phyloP scores from a whole-genome alignment of 2,329 filamentous ascomycete species.

The Aspergillus sp. region DNA sequence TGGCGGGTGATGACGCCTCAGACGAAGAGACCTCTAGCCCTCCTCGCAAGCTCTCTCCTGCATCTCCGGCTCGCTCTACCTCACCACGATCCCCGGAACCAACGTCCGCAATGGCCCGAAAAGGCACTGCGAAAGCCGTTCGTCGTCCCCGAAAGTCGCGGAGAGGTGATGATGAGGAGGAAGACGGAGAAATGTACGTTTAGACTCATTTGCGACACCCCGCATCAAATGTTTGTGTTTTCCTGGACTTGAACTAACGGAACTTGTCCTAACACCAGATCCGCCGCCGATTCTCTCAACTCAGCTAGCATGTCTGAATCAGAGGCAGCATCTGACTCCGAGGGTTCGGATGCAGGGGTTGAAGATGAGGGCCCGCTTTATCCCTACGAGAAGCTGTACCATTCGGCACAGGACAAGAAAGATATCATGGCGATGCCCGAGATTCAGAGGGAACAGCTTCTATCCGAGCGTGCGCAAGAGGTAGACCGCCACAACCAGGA shows the following conservation, averaged over 20 bases:
- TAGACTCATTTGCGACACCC: neutral
- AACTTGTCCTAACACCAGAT: constrained; percentile 51
- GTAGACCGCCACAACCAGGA: constrained; percentile 82
- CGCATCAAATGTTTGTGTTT: neutral
- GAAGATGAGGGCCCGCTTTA: constrained; percentile 58
- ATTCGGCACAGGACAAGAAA: constrained; percentile 69
- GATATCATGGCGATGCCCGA: constrained; percentile 84
- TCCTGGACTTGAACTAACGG: neutral
- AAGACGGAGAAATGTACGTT: constrained; percentile 75
- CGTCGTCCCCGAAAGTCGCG: constrained; percentile 48
- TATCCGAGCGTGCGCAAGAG: constrained; percentile 82
- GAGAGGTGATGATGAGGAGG: constrained; percentile 71
- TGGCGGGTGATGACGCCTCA: constrained; percentile 67
- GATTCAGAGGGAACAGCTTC: constrained; percentile 83
- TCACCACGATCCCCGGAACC: constrained; percentile 51
- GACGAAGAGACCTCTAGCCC: constrained; percentile 55
- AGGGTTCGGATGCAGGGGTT: constrained; percentile 51
- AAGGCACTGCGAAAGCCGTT: constrained; percentile 42
- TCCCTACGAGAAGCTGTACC: constrained; percentile 84
- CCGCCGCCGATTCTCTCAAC: constrained; percentile 68
- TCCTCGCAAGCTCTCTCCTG: constrained; percentile 55
- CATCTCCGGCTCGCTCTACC: constrained; percentile 53
- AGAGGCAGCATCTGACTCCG: constrained; percentile 75
- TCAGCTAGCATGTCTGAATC: constrained; percentile 91
- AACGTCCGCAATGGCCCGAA: constrained; percentile 48